These are phyloP conservation scores for Aspergillus unguis DNA, from an alignment of 2,329 filamentous ascomycete genomes.

Conservation along the genomic window DNA sequence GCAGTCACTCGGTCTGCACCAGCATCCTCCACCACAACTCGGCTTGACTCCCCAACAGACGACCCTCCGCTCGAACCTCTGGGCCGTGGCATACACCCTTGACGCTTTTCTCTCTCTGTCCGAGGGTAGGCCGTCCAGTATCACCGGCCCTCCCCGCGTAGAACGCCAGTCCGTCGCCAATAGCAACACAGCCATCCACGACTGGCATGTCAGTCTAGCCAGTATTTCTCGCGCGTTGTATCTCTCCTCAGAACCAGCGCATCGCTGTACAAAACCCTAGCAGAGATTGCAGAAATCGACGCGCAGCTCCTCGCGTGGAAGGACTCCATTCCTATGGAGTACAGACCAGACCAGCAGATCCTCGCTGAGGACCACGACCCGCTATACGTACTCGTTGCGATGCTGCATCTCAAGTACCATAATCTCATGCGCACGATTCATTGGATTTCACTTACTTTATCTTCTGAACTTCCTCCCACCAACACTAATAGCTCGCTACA, in stretches of 20 bases:
- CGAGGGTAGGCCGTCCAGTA: not conserved
- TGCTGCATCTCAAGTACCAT: slow-evolving; percentile 2
- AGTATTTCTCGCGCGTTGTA: not conserved
- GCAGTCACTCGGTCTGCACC: not conserved
- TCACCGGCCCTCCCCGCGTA: not conserved
- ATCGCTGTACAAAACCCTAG: not conserved
- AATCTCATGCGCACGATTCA: slow-evolving; percentile 3
- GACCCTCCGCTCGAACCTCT: not conserved
- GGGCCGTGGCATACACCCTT: not conserved
- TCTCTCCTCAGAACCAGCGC: not conserved
- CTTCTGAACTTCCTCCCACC: not conserved
- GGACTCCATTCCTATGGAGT: slow-evolving; percentile 1
- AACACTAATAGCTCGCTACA: not conserved
- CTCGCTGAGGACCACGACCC: not conserved
- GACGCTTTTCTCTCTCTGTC: slow-evolving; percentile 4
- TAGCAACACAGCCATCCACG: not conserved
- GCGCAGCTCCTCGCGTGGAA: not conserved
- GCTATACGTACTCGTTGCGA: not conserved
- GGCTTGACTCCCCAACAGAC: not conserved
- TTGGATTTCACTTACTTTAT: not conserved
- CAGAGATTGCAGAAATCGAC: not conserved
- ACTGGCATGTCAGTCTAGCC: slow-evolving; percentile 1
- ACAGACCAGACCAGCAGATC: slow-evolving; percentile 1
- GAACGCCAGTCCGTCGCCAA: not conserved
- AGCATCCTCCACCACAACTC: not conserved